Evolutionary conservation across 257 asterid species (phyloP), one percentile per base, ranked within the genome.

Genomic region (Apocynum venetum): DNA sequence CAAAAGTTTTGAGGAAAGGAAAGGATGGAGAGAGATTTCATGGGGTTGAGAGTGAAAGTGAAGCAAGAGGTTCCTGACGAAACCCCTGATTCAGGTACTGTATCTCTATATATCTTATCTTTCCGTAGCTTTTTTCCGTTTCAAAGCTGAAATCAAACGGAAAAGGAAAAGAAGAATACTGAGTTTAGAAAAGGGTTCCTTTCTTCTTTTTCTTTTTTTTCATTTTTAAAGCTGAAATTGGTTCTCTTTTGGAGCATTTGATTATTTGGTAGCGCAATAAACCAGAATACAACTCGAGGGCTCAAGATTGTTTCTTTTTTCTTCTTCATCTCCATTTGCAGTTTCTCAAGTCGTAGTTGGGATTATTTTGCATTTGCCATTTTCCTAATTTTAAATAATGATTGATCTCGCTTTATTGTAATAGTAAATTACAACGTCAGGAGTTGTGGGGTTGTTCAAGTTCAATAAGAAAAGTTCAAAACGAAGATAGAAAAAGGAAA

Each of bases 1-100:
- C 51, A 41, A 53, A 68, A 43, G 35, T 15, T 64, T 5, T 14
- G 44, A 71, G 31, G 40, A 0, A 71, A 49, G 60, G 60, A 9
- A 38, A 66, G 25, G 25, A 73, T 73, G 77, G 77, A 73, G 66
- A 73, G 77, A 79, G 94, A 91, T 82, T 91, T 91, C 88, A 87
- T 91, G 96, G 94, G 94, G 20, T 82, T 91, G 90, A 44, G 61
- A n/a, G 77, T 48, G 53, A 70, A 49, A 61, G 85, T 91, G 79
- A 91, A 91, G 87, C 86, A 83, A 71, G 96, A 91, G 83, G 59
- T 73, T 74, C 43, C 84, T 72, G 91, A 91, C 49, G 91, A 88
- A 76, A 53, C 77, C 55, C 75, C 35, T 72, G 89, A 84, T 83
- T 83, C 92, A 82, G 96, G 96, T 80, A 71, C 66, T 59, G 56